Evolutionary conservation across 257 asterid genomes (phyloP).

Genomic region (Nicotiana knightiana): DNA sequence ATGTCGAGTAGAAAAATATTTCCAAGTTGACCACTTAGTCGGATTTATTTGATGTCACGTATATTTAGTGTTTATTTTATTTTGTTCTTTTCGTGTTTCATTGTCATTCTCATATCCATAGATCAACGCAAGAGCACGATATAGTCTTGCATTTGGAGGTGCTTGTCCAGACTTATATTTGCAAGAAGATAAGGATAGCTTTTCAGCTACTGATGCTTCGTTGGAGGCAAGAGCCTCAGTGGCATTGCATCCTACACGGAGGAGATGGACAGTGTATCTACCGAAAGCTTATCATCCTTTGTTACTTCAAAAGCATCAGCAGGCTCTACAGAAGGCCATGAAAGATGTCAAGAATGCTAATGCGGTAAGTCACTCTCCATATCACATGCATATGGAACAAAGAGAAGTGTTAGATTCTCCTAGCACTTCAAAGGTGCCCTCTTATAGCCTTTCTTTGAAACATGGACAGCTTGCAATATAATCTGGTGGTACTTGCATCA

Average conservation of each 20-base stretch:
- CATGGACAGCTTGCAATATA: background rate
- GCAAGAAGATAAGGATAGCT: slow-evolving; percentile 44
- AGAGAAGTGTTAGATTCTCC: background rate
- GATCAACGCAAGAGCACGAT: slow-evolving; percentile 92
- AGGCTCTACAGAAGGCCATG: slow-evolving; percentile 58
- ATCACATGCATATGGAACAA: background rate
- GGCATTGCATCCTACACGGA: slow-evolving; percentile 34
- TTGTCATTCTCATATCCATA: slow-evolving; percentile 20
- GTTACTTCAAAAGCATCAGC: slow-evolving; percentile 70
- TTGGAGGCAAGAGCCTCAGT: slow-evolving; percentile 28
- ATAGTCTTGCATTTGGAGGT: slow-evolving; percentile 80
- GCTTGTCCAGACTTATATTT: slow-evolving; percentile 71
- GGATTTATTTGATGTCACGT: background rate
- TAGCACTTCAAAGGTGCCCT: background rate
- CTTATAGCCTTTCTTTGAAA: slow-evolving; percentile 1
- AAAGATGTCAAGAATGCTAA: slow-evolving; percentile 67
- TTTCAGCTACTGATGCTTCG: slow-evolving; percentile 26
- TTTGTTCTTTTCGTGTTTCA: background rate
- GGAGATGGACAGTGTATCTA: slow-evolving; percentile 73
- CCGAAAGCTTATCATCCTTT: slow-evolving; percentile 85
- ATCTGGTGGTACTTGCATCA: background rate
- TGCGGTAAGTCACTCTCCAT: slow-evolving; percentile 51
- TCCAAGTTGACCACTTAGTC: background rate
- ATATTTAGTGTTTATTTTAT: background rate
- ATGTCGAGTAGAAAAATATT: background rate